phyloP scores from a whole-genome alignment of 2,329 filamentous ascomycete genomes.

The Setomelanomma holmii region DNA sequence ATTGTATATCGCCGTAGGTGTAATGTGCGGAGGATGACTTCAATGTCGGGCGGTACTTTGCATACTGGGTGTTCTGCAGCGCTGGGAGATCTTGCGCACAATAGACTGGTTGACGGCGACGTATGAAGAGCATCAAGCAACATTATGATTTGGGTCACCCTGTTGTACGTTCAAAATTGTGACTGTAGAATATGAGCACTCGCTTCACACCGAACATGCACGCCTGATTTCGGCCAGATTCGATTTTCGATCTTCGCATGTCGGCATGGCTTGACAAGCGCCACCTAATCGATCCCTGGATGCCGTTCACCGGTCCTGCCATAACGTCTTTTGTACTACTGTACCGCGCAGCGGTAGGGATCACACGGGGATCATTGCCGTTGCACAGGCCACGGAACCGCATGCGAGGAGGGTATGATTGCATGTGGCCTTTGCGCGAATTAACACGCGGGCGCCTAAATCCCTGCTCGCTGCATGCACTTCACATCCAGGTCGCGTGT shows the following conservation, averaged over 20 bases:
- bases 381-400: slow-evolving; percentile 9
- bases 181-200: not conserved
- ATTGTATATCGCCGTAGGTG: slow-evolving; percentile 3
- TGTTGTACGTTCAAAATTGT: not conserved
- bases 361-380: slow-evolving; percentile 21
- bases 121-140: slow-evolving; percentile 16
- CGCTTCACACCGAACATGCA: not conserved
- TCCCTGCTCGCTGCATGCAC: slow-evolving; percentile 14
- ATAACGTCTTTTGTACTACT: slow-evolving; percentile 29
- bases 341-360: slow-evolving; percentile 19
- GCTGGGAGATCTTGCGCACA: slow-evolving; percentile 6
- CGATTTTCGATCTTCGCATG: not conserved
- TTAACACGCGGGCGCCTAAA: slow-evolving; percentile 27
- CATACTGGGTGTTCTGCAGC: slow-evolving; percentile 25
- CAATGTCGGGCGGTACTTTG: slow-evolving; percentile 15
- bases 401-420: slow-evolving; percentile 16
- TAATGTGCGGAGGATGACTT: slow-evolving; percentile 3
- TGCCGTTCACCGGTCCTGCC: slow-evolving; percentile 22
- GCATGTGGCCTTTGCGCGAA: slow-evolving; percentile 21
- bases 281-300: slow-evolving; percentile 15
- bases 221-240: not conserved
- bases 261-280: slow-evolving; percentile 8
- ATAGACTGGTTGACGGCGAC: slow-evolving; percentile 18
- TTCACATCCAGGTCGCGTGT: slow-evolving; percentile 19
- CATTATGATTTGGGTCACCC: not conserved